phyloP scores from a whole-genome alignment of 805 yeast genomes.

The Suhomyces vadensis region DNA sequence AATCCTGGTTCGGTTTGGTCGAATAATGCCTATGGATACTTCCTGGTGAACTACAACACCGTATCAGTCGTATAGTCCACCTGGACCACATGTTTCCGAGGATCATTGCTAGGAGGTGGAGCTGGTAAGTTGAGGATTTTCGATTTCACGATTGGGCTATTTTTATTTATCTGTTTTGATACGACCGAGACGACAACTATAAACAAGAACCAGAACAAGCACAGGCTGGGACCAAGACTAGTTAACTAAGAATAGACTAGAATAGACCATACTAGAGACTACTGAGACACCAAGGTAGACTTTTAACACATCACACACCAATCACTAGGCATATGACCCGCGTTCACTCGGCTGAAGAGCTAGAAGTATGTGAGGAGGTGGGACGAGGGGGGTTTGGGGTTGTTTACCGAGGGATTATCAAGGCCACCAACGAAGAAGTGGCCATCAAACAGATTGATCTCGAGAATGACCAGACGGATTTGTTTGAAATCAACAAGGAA shows the following conservation, averaged over 20 bases:
- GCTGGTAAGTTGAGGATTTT: no score
- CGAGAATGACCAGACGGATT: conserved; percentile 63
- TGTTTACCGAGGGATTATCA: conserved; percentile 64
- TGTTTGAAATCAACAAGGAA: conserved; percentile 72
- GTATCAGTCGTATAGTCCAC: no score
- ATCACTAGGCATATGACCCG: conserved; percentile 5
- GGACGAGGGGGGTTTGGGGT: conserved; percentile 82
- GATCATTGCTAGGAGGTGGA: no score
- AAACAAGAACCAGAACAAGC: no score
- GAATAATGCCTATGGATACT: neutral
- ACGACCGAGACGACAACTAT: no score
- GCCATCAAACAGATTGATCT: conserved; percentile 70
- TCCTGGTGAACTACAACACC: neutral
- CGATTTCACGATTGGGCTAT: no score
- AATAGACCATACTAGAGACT: neutral
- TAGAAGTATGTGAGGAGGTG: conserved; percentile 52
- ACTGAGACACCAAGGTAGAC: neutral
- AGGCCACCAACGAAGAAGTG: conserved; percentile 43
- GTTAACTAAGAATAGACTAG: no score
- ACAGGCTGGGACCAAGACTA: no score
- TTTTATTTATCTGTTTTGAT: no score
- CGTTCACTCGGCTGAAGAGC: conserved; percentile 36
- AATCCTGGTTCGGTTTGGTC: conserved; percentile 13
- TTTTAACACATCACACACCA: neutral
- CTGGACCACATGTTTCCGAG: no score